Evolutionary conservation across 805 yeast species (phyloP).

Genomic region (Yamadazyma paraphyllophila): DNA sequence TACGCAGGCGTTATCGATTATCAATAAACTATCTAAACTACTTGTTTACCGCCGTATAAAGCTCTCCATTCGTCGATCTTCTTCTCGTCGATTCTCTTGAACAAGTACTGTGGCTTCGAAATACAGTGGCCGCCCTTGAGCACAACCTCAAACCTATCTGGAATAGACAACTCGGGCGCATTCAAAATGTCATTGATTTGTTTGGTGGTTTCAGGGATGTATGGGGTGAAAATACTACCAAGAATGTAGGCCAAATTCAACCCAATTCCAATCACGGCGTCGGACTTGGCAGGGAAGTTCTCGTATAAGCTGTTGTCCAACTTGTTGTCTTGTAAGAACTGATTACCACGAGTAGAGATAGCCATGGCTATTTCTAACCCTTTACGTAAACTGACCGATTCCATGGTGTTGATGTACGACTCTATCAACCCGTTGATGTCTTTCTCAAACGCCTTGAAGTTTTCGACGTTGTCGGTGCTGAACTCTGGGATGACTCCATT

Average conservation of each 20-base stretch:
- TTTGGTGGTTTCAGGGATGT: slow-evolving; percentile 79
- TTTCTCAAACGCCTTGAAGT: slow-evolving; percentile 42
- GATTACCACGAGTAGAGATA: slow-evolving; percentile 89
- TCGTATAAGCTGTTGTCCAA: slow-evolving; percentile 83
- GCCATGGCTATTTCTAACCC: slow-evolving; percentile 93
- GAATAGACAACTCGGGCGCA: slow-evolving; percentile 75
- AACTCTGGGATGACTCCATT: slow-evolving; percentile 83
- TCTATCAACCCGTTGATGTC: slow-evolving; percentile 65
- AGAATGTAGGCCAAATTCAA: slow-evolving; percentile 83
- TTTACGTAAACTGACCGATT: slow-evolving; percentile 73
- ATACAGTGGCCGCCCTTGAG: slow-evolving; percentile 81
- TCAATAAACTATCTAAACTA: slow-evolving; percentile 8
- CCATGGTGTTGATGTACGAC: slow-evolving; percentile 70
- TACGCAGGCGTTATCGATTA: no score
- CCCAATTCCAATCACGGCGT: slow-evolving; percentile 90
- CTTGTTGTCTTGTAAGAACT: slow-evolving; percentile 93
- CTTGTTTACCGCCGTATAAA: slow-evolving; percentile 79
- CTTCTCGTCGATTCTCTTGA: slow-evolving; percentile 87
- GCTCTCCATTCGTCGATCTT: slow-evolving; percentile 84
- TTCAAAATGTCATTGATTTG: slow-evolving; percentile 77
- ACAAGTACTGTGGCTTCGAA: slow-evolving; percentile 87
- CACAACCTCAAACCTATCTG: slow-evolving; percentile 68
- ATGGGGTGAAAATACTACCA: slow-evolving; percentile 81
- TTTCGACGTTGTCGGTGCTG: slow-evolving; percentile 45
- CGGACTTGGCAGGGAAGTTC: slow-evolving; percentile 74